phyloP scores from a whole-genome alignment of 169 alveolate species.

The Eimeria sp. region DNA sequence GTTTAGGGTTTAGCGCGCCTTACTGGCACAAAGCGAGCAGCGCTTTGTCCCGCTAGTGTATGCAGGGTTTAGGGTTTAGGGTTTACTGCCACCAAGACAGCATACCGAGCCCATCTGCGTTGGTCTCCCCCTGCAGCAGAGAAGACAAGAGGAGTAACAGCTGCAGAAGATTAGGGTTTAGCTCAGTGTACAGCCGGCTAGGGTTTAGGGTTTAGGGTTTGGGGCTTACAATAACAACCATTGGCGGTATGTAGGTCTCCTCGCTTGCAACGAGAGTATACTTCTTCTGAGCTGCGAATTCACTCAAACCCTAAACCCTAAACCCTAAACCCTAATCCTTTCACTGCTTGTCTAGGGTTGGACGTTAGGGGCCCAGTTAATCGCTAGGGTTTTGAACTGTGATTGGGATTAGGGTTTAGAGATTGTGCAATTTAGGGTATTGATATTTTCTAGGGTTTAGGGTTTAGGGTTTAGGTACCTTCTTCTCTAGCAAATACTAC shows the following conservation, averaged over 20 bases:
- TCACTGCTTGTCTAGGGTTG: background rate
- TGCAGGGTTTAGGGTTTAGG: too few relatives aligned
- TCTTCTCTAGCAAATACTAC: conserved; percentile 16
- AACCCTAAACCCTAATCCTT: background rate
- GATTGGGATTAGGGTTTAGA: conserved; percentile 17
- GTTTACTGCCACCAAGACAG: too few relatives aligned
- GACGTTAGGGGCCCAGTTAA: background rate
- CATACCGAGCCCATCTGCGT: conserved; percentile 40
- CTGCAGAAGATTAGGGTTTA: background rate
- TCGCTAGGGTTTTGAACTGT: background rate
- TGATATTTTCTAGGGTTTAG: background rate
- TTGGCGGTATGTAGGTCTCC: conserved; percentile 32
- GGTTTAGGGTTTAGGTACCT: conserved; percentile 33
- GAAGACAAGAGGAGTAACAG: background rate
- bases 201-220: conserved; percentile 4
- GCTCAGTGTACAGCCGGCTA: background rate
- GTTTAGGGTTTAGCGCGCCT: too few relatives aligned
- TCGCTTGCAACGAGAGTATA: conserved; percentile 31
- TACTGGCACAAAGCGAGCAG: too few relatives aligned
- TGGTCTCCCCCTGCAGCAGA: conserved; percentile 15
- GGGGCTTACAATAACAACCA: conserved; percentile 21
- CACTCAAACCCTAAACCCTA: conserved; percentile 25
- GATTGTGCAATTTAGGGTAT: too few relatives aligned
- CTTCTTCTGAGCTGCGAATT: background rate
- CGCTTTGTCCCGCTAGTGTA: too few relatives aligned